These are phyloP conservation scores for Didymella keratinophila DNA, from an alignment of 2,329 filamentous ascomycete genomes.

Conservation along the genomic window DNA sequence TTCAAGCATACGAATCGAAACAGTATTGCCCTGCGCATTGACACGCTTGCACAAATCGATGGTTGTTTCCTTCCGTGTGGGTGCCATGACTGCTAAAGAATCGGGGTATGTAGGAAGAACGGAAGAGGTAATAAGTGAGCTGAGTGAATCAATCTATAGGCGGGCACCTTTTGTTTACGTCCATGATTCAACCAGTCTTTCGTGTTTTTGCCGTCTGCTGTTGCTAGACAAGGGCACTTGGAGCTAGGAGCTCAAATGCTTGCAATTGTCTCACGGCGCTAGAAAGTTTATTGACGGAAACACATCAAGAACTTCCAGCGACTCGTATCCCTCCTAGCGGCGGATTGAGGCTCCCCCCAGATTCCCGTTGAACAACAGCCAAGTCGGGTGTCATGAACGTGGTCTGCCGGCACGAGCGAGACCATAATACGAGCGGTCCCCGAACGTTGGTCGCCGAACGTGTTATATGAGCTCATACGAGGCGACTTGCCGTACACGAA, in stretches of 20 bases:
- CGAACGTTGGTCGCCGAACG: background rate
- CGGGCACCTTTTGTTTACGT: background rate
- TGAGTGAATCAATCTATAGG: background rate
- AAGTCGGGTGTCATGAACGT: background rate
- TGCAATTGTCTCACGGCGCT: constrained; percentile 1
- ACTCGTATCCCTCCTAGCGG: constrained; percentile 1
- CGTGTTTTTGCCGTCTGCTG: background rate
- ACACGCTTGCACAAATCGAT: constrained; percentile 65
- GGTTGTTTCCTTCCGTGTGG: constrained; percentile 50
- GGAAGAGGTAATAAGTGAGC: background rate
- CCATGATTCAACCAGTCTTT: background rate
- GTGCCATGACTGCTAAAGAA: constrained; percentile 33
- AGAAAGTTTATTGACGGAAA: constrained; percentile 9
- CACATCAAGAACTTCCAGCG: background rate
- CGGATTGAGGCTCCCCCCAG: background rate
- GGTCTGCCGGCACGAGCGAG: background rate
- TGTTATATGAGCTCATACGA: background rate
- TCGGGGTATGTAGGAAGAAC: background rate
- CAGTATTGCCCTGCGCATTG: constrained; percentile 61
- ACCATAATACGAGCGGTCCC: background rate
- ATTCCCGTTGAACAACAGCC: background rate
- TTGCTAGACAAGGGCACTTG: constrained; percentile 3
- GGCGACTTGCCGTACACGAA: background rate
- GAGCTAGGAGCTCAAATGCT: background rate
- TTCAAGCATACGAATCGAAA: constrained; percentile 59